These are phyloP conservation scores for Chalaropsis thielavioides DNA, from an alignment of 2,329 filamentous ascomycete genomes.

Conservation along the genomic window DNA sequence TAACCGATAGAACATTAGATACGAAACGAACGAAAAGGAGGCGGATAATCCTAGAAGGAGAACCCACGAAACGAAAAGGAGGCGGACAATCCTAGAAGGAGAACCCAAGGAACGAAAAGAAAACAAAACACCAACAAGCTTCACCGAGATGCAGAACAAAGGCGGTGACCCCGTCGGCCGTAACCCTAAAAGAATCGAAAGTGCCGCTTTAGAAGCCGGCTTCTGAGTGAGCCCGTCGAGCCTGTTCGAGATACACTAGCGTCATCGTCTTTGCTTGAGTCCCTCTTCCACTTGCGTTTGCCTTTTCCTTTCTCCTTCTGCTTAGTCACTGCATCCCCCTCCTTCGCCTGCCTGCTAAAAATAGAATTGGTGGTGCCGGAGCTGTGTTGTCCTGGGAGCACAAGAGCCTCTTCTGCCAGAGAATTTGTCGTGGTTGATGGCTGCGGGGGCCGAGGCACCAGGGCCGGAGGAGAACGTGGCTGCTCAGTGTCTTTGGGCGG, in stretches of 20 bases:
- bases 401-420: neutral
- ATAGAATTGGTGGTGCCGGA: neutral
- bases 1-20: too few species aligned
- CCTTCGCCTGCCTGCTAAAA: neutral
- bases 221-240: slow-evolving; percentile 5
- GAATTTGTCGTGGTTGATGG: neutral
- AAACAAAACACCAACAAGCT: neutral
- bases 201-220: neutral
- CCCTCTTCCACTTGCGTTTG: neutral
- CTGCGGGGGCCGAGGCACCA: neutral
- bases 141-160: neutral
- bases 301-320: slow-evolving; percentile 9
- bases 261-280: neutral
- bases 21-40: slow-evolving; percentile 2
- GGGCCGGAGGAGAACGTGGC: neutral
- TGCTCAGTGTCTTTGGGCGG: neutral
- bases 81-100: neutral
- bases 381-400: neutral
- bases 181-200: slow-evolving; percentile 13
- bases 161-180: neutral
- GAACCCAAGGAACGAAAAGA: slow-evolving; percentile 1
- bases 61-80: neutral
- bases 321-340: neutral
- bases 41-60: neutral
- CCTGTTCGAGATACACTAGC: neutral